Evolutionary conservation across 2,329 filamentous ascomycete species (phyloP), one percentile per base, ranked within the genome.

Genomic region (Fusarium verrucosum): DNA sequence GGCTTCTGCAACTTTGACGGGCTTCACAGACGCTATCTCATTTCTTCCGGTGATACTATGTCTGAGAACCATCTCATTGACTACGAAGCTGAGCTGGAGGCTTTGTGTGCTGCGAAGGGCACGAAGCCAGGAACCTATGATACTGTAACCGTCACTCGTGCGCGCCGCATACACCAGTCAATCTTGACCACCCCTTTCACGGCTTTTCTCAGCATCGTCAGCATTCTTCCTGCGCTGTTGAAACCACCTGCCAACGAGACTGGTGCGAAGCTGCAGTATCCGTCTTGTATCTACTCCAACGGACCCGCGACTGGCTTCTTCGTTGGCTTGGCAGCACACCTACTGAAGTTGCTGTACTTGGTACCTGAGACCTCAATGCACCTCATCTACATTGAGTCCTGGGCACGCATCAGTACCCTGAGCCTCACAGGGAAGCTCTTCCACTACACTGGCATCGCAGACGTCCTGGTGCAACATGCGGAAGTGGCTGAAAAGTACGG

Each of bases 301-400:
- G 94, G 94, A 0, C 94, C 94, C 0, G 94, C 90, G 0, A 97
- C 92, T 0, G 92, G 89, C 1, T 92, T 96, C 60, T 89, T 96
- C 32, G 82, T 97, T 43, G 84, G 82, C 3, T 49, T 86, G 3
- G 79, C 80, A 0, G 83, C 81, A 0, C 80, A 83, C 35, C 2
- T 79, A 0, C 70, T 87, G 43, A 85, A 83, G 70, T 59, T 86
- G 11, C 67, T 81, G 30, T 78, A 68, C 50, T 10, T 81, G 7
- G 78, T 80, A 23, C 82, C 82, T 0, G 74, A 80, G 19, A 78
- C 82, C 25, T 84, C 84, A 64, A 89, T 94, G 79, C 86, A 87
- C 62, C 89, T 91, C 10, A 81, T 98, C 14, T 99, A 95, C 75
- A 86, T 97, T 25, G 95, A 99, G 81, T 95, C 91, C 19, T 97